Conservation (phyloP, 768 basidiomycete genomes). For the Lactarius sp. region DNA sequence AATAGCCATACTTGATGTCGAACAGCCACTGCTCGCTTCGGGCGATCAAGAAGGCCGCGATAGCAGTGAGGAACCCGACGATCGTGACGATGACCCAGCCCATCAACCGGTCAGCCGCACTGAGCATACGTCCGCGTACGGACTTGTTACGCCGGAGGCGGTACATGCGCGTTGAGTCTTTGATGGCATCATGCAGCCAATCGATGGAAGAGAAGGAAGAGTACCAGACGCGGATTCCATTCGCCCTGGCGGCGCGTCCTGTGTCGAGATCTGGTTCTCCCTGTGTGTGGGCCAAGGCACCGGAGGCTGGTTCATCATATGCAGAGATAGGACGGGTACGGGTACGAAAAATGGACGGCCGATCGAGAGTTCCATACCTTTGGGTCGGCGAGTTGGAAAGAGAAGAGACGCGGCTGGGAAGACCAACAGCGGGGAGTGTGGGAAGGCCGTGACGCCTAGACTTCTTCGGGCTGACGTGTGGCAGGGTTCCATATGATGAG, state of each 20-base stretch:
- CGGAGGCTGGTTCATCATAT: conserved; percentile 50
- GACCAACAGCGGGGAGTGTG: conserved; percentile 35
- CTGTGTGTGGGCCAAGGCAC: conserved; percentile 33
- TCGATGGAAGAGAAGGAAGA: conserved; percentile 88
- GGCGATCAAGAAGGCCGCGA: conserved; percentile 83
- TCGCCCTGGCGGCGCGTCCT: conserved; percentile 53
- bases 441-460: conserved; percentile 36
- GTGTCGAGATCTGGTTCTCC: conserved; percentile 38
- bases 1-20: conserved; percentile 90
- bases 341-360: conserved; percentile 38
- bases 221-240: conserved; percentile 92
- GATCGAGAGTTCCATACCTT: conserved; percentile 28
- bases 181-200: conserved; percentile 96
- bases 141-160: conserved; percentile 68
- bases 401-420: conserved; percentile 27
- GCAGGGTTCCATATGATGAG: conserved; percentile 54
- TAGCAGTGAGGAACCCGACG: conserved; percentile 80
- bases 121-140: conserved; percentile 55
- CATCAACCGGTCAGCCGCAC: conserved; percentile 67
- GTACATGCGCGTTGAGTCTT: conserved; percentile 80
- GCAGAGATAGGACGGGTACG: conserved; percentile 62
- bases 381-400: conserved; percentile 37
- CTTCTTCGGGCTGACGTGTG: conserved; percentile 15
- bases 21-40: conserved; percentile 86
- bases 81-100: conserved; percentile 90